phyloP scores from a whole-genome alignment of 1,284 basidiomycete genomes.

The Trametes versicolor region DNA sequence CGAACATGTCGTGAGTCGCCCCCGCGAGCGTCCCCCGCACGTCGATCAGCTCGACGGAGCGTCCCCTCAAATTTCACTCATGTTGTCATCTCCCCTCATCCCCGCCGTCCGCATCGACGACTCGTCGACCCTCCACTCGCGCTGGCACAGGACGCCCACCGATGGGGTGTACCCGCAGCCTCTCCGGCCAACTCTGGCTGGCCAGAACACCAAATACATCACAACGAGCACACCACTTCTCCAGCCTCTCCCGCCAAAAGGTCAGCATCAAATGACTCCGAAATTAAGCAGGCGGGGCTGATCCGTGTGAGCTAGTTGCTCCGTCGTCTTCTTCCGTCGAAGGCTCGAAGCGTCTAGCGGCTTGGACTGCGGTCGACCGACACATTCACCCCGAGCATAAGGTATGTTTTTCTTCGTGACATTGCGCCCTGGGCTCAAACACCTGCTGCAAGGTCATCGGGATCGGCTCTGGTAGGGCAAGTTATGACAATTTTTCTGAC shows the following conservation, averaged over 20 bases:
- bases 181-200: conserved; percentile 34
- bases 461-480: conserved; percentile 83
- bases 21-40: neutral
- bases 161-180: conserved; percentile 38
- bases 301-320: conserved; percentile 25
- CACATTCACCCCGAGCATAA: conserved; percentile 88
- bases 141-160: conserved; percentile 32
- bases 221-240: conserved; percentile 24
- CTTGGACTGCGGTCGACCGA: conserved; percentile 93
- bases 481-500: conserved; percentile 4
- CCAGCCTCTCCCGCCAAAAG: conserved; percentile 27
- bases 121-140: conserved; percentile 11
- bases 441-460: conserved; percentile 76
- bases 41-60: conserved; percentile 12
- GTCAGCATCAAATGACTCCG: conserved; percentile 16
- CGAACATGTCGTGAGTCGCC: conserved; percentile 41
- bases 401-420: conserved; percentile 56
- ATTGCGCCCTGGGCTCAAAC: conserved; percentile 9
- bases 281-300: neutral
- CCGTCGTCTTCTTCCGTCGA: conserved; percentile 62
- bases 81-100: conserved; percentile 23
- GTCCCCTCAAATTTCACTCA: conserved; percentile 22
- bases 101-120: conserved; percentile 21
- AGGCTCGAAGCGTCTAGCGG: conserved; percentile 89
- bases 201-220: conserved; percentile 30